phyloP scores from a whole-genome alignment of 768 basidiomycete species.

The Hygrocybe punicea region DNA sequence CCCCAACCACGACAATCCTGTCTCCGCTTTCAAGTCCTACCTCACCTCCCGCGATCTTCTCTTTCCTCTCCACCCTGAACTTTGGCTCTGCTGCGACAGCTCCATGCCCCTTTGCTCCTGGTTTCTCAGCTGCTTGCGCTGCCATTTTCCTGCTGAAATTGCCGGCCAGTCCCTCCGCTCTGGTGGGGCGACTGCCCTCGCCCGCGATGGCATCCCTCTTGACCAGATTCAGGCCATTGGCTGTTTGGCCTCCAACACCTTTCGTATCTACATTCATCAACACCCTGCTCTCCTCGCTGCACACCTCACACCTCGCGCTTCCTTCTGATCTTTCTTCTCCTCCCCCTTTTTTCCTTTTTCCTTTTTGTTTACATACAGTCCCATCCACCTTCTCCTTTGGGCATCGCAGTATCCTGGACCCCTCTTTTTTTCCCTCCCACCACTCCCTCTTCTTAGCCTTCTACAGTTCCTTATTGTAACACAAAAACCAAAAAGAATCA shows the following conservation, averaged over 20 bases:
- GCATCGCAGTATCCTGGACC: too few species aligned
- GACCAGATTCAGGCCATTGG: conserved; percentile 36
- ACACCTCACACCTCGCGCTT: too few species aligned
- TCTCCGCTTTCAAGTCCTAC: conserved; percentile 15
- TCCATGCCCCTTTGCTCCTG: conserved; percentile 32
- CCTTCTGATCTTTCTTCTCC: too few species aligned
- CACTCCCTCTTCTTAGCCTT: too few species aligned
- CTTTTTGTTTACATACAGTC: too few species aligned
- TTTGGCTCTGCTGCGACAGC: conserved; percentile 34
- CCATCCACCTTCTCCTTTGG: too few species aligned
- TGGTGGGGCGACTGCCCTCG: conserved; percentile 39
- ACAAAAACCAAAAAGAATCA: too few species aligned
- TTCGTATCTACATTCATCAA: conserved; percentile 24
- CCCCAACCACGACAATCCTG: too few species aligned
- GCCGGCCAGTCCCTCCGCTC: conserved; percentile 40
- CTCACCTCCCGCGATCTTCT: conserved; percentile 22
- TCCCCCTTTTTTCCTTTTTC: too few species aligned
- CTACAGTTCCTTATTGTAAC: too few species aligned
- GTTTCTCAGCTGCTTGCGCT: conserved; percentile 31
- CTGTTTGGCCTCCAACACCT: conserved; percentile 36
- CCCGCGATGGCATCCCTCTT: conserved; percentile 22
- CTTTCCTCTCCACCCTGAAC: conserved; percentile 25
- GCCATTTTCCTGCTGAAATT: conserved; percentile 17
- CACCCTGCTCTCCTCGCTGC: too few species aligned
- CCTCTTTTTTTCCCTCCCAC: too few species aligned